phyloP scores from a whole-genome alignment of 2,329 filamentous ascomycete genomes.

The Microdochium trichocladiopsis region DNA sequence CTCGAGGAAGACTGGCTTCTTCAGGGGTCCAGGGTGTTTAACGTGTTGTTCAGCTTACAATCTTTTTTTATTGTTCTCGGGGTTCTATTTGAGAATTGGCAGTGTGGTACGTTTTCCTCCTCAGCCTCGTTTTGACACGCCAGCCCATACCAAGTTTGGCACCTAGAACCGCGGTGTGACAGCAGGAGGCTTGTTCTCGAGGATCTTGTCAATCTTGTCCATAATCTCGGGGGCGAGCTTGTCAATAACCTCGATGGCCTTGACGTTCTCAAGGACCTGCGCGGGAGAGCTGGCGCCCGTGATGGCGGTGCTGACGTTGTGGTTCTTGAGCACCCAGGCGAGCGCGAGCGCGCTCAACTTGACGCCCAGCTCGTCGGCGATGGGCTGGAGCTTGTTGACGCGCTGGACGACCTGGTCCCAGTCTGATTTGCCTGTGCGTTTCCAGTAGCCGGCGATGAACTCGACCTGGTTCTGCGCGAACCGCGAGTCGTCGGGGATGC shows the following conservation, averaged over 20 bases:
- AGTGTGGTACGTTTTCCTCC: neutral
- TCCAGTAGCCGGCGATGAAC: slow-evolving; percentile 47
- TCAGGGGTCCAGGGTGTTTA: too few relatives aligned
- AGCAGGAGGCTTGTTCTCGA: slow-evolving; percentile 50
- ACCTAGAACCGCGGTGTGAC: slow-evolving; percentile 24
- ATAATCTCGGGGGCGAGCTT: slow-evolving; percentile 53
- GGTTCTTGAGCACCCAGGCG: slow-evolving; percentile 57
- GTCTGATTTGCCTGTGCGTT: slow-evolving; percentile 39
- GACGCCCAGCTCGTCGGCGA: slow-evolving; percentile 58
- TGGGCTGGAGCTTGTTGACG: slow-evolving; percentile 50
- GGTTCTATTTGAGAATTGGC: too few relatives aligned
- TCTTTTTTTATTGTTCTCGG: too few relatives aligned
- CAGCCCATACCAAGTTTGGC: too few relatives aligned
- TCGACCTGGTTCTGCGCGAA: slow-evolving; percentile 47
- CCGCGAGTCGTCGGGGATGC: slow-evolving; percentile 52
- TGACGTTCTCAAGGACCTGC: slow-evolving; percentile 54
- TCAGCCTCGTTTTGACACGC: neutral
- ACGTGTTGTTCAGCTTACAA: too few relatives aligned
- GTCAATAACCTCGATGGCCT: slow-evolving; percentile 42
- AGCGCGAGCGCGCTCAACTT: slow-evolving; percentile 49
- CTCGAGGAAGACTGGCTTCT: too few relatives aligned
- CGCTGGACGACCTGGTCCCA: slow-evolving; percentile 52
- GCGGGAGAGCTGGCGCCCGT: slow-evolving; percentile 49
- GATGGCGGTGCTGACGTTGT: slow-evolving; percentile 54
- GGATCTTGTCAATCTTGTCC: slow-evolving; percentile 50